A percentile compares a stretch with the other conserved stretches of the same genome.
These are phyloP conservation scores for Plasmodium gonderi DNA, from an alignment of 169 alveolate genomes.

Conservation along the genomic window DNA sequence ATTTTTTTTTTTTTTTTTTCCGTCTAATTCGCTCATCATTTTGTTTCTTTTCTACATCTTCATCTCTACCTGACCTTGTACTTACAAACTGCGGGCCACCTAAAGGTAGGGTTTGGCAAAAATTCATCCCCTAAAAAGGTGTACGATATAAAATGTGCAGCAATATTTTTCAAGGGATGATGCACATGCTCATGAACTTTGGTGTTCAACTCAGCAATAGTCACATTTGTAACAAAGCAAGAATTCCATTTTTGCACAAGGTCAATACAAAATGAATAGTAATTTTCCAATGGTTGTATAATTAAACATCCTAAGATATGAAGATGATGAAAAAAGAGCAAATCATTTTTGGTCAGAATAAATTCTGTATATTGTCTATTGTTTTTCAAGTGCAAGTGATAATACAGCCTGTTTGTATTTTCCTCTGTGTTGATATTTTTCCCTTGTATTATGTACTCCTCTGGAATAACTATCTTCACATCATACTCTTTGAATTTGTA, in stretches of 20 bases:
- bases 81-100: constrained; percentile 24
- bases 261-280: constrained; percentile 21
- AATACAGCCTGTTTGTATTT: not conserved
- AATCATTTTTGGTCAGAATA: constrained; percentile 2
- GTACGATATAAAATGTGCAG: constrained; percentile 37
- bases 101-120: constrained; percentile 49
- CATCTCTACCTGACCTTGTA: too few species aligned
- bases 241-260: constrained; percentile 17
- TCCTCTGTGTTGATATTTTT: not conserved
- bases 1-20: not conserved
- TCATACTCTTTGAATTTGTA: constrained; percentile 7
- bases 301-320: constrained; percentile 43
- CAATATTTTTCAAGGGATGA: not conserved
- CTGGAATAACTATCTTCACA: constrained; percentile 33
- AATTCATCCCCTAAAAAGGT: constrained; percentile 52
- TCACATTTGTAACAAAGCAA: constrained; percentile 42
- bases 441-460: constrained; percentile 17
- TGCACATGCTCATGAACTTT: not conserved
- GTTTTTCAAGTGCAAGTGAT: not conserved
- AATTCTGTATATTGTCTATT: not conserved
- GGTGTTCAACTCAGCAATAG: not conserved
- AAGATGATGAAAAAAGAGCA: constrained; percentile 22
- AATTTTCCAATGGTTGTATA: constrained; percentile 38
- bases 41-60: too few species aligned
- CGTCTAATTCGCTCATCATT: not conserved